These are phyloP conservation scores for Tetrahymena malaccensis DNA, from an alignment of 73 alveolate species.

Conservation along the genomic window DNA sequence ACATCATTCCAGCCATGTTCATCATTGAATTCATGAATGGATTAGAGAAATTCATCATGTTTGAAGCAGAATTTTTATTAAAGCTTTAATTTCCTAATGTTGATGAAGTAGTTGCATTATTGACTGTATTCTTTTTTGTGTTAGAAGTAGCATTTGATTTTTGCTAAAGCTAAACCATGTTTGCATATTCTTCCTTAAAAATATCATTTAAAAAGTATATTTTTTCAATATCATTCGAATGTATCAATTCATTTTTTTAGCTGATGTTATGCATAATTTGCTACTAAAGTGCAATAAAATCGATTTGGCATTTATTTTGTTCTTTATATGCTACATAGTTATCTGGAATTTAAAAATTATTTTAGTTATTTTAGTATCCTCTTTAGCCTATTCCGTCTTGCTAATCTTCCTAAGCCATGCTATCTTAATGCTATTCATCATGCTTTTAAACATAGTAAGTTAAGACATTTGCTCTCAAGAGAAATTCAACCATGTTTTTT, in stretches of 20 bases:
- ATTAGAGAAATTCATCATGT: background rate
- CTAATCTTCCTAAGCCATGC: background rate
- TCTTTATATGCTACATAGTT: background rate
- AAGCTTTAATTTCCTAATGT: background rate
- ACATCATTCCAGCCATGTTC: background rate
- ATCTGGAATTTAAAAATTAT: background rate
- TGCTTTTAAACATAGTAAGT: background rate
- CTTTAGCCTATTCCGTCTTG: background rate
- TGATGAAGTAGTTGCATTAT: background rate
- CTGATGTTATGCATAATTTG: background rate
- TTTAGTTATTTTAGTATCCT: background rate
- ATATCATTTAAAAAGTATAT: background rate
- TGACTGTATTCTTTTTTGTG: background rate
- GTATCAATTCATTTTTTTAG: background rate
- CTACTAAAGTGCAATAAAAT: background rate
- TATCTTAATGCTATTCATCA: background rate
- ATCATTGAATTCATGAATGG: background rate
- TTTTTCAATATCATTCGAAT: background rate
- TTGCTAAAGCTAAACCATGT: background rate
- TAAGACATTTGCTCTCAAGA: background rate
- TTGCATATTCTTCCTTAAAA: background rate
- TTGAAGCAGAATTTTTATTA: background rate
- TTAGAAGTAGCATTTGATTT: background rate
- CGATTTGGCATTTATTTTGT: background rate
- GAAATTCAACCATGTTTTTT: background rate